Conservation (phyloP, 805 yeast genomes). For the Candida silvatica region DNA sequence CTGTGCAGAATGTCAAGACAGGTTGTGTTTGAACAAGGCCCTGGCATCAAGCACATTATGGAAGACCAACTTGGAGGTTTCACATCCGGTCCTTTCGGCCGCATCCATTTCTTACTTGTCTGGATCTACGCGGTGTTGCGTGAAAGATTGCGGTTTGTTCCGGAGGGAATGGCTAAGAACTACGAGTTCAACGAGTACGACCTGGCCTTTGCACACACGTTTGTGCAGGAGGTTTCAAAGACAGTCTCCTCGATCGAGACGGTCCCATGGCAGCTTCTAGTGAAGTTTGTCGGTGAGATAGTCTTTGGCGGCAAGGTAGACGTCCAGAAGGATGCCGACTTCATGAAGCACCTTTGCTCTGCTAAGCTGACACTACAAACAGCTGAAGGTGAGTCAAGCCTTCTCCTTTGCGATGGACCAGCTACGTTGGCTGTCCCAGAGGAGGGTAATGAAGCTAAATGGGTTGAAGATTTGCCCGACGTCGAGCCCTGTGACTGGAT, state of each 20-base stretch:
- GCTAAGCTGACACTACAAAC: no score
- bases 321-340: slow-evolving; percentile 27
- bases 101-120: slow-evolving; percentile 43
- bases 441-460: slow-evolving; percentile 25
- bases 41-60: slow-evolving; percentile 47
- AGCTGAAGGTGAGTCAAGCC: slow-evolving; percentile 36
- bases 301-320: slow-evolving; percentile 64
- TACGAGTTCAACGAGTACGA: slow-evolving; percentile 78
- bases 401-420: slow-evolving; percentile 25
- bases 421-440: not conserved
- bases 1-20: slow-evolving; percentile 47
- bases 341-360: no score
- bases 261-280: slow-evolving; percentile 48
- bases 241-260: slow-evolving; percentile 22
- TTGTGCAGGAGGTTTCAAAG: slow-evolving; percentile 23
- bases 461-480: slow-evolving; percentile 49
- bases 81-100: slow-evolving; percentile 21
- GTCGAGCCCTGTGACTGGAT: slow-evolving; percentile 30
- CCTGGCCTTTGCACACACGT: slow-evolving; percentile 36
- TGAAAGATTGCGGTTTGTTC: slow-evolving; percentile 51
- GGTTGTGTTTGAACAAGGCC: slow-evolving; percentile 52
- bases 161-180: slow-evolving; percentile 49
- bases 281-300: slow-evolving; percentile 40
- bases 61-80: slow-evolving; percentile 8
- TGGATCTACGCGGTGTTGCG: slow-evolving; percentile 66